Conservation (phyloP, 257 asterid genomes). For the Gardenia jasminoides region DNA sequence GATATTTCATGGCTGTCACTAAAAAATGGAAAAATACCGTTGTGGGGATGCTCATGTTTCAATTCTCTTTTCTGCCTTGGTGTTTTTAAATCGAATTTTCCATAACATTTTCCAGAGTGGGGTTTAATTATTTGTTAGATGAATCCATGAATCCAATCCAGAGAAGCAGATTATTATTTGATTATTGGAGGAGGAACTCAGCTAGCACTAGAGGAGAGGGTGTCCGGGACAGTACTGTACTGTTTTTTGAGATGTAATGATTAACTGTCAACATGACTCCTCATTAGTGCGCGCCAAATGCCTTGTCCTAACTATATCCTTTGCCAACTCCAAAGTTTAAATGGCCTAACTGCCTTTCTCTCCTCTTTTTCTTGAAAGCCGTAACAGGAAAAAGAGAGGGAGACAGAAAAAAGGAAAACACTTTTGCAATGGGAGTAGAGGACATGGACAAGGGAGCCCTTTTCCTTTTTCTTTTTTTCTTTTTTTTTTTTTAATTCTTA, state of each 20-base stretch:
- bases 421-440: neutral
- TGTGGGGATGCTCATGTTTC: neutral
- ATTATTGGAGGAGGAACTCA: neutral
- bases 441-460: neutral
- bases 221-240: no score
- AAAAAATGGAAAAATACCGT: neutral
- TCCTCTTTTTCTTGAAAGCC: neutral
- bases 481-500: no score
- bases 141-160: neutral
- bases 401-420: no score
- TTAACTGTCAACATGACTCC: constrained; percentile 9
- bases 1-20: constrained; percentile 52
- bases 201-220: neutral
- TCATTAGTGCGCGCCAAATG: constrained; percentile 28
- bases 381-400: no score
- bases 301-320: constrained; percentile 3
- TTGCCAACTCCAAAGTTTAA: constrained; percentile 19
- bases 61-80: neutral
- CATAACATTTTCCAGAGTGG: neutral
- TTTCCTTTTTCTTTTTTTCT: no score
- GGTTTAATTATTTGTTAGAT: neutral
- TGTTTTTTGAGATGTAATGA: constrained; percentile 9
- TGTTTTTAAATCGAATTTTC: neutral
- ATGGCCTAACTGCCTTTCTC: neutral
- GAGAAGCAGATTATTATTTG: neutral